Base-by-base conservation (phyloP, 495 filamentous ascomycete genomes). In the Aspergillus diversus region DNA sequence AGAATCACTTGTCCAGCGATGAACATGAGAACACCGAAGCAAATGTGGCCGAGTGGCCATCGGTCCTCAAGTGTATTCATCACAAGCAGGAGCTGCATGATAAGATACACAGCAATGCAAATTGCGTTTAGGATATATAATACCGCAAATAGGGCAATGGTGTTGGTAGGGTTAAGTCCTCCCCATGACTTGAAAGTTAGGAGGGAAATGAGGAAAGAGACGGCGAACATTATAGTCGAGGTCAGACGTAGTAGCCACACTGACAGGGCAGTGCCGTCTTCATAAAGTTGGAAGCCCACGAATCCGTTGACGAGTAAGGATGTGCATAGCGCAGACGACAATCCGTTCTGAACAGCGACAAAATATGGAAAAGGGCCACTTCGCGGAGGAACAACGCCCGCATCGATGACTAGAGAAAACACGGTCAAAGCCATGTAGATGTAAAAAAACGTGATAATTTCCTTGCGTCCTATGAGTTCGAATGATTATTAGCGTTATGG, bases 401-500 rank as follows among this genome's bases (percentile, higher is more conserved):
- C 90, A 73, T 99, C 95, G 72, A 99, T 87, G 71, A 92, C 84
- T 58, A 99, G 87, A 5, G 95, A 97, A 66, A 86, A 83, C 75
- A 96, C 87, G 3, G 95, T 96, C 32, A 98, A 83, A 37, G 92
- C 78, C 85, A 97, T 88, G 82, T 92, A 98, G 69, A 97, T 84
- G 79, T 97, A 97, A 83, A 99, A 99, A 83, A 99, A 97, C 9
- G 89, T 90, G 43, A 90, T 91, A 75, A 99, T 98, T 77, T 99
- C 95, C 81, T 97, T 98, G 68, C 95, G 93, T 63, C 95, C 94
- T 97, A 42, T 46, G 32, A 48, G 32, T 21, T 31, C 47, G 11
- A 12, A 33, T 33, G 9, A 9, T 16, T 3, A 57, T 70, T 53
- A 67, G 61, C 17, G 11, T n/a, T 3, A 35, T 27, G 39, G 6